Base-by-base conservation (phyloP, 129 eudicot species). In the Chrysanthemum makinoi region DNA sequence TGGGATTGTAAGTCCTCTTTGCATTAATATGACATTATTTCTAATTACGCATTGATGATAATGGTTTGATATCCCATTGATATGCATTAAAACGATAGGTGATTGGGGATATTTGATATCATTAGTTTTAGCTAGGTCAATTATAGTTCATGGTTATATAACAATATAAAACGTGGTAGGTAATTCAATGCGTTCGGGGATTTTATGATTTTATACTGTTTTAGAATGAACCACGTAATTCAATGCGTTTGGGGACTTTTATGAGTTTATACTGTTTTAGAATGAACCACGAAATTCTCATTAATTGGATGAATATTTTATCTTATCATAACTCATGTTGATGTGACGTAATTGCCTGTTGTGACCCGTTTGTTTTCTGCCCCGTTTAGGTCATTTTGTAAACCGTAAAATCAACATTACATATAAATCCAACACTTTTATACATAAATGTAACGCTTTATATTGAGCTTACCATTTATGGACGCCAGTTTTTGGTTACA, bases 1-100 rank as follows among this genome's bases (percentile, higher is more conserved):
- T 90, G 88, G 89, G 97, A 82, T 80, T 90, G 99, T 94, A 94
- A 94, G 97, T 80, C 39, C 46, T 14, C 48, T 28, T 10, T 10
- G 10, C 33, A 39, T 13, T 62, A 10, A 28, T 0, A 26, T 15
- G 8, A 62, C 47, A 28, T 28, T 62, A 28, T 62, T 4, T 62
- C 2, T 6, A 10, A 61, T 18, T 64, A 8, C 0, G 11, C 10
- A 18, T 10, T 30, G 7, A 24, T 10, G 8, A 44, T 39, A 39
- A n/a, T 39, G 28, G 14, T 61, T 9, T 56, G 0, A 17, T 17
- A 6, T 56, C 19, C 61, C 22, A 16, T 16, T 56, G 28, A 7
- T 56, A 56, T 18, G 30, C 28, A 18, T 18, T 56, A 56, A 24
- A 10, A 55, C 4, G 13, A 0, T 51, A 8, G 16, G 56, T 15